Evolutionary conservation across 2,329 filamentous ascomycete species (phyloP), one percentile per base, ranked within the genome.

Genomic region (Fusarium pseudonygamai): DNA sequence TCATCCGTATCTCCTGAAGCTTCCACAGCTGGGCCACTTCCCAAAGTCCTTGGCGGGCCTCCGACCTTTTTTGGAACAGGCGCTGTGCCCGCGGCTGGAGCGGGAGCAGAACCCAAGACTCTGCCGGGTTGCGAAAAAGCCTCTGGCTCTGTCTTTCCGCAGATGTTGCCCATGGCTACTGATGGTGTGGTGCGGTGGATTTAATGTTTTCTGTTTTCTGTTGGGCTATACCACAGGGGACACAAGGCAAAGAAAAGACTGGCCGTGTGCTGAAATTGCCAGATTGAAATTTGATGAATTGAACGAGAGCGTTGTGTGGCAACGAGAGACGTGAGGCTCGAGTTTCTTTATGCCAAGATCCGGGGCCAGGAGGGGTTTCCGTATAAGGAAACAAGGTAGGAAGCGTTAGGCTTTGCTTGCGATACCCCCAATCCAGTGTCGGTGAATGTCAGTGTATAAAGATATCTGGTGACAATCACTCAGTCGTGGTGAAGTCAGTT

Each of bases 141-240:
- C 76, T 93, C 90, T 71, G 89, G 84, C 37, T 89, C 82, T 91
- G 93, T 87, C 82, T 94, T 95, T 80, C 94, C 93, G 85, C 93
- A 97, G 83, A 94, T 88, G 81, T 94, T 96, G 67, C 95, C 95
- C 95, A 98, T 97, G 73, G 67, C 63, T 56, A 22, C 15, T 8
- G 47, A 45, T 8, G 46, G 28, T 32, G 37, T 30, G 37, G 42
- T 53, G 32, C 43, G 40, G 34, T 50, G 63, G 39, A 20, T 39
- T 22, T 30, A 16, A 42, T 24, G 8, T 30, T 60, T 57, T 9
- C 47, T 22, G 10, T 24, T 52, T 45, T 13, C 52, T 46, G 20
- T 22, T 22, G 30, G 34, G 30, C 36, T 20, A 49, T 28, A 36
- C 28, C 34, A 46, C 24, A 42, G 43, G 20, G 46, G 15, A 42